Conservation (phyloP, 169 alveolate genomes). For the Condylostoma magnum region DNA sequence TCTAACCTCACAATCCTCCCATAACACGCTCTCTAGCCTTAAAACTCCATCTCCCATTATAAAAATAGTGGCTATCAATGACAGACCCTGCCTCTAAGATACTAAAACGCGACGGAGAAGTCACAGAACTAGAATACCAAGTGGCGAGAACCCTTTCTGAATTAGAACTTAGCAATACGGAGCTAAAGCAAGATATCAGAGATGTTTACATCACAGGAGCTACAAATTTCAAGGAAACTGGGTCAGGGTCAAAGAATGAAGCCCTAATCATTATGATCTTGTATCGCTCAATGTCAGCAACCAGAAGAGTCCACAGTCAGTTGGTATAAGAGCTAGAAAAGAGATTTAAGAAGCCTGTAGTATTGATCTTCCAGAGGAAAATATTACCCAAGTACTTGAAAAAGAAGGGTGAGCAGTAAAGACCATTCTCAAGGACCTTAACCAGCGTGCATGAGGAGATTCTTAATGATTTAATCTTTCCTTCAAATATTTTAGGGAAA, state of each 20-base stretch:
- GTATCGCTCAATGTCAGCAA: conserved; percentile 79
- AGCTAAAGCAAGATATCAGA: conserved; percentile 42
- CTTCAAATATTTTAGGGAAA: conserved; percentile 92
- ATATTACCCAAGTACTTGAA: conserved; percentile 85
- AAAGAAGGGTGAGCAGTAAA: conserved; percentile 44
- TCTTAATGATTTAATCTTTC: conserved; percentile 94
- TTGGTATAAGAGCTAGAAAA: conserved; percentile 92
- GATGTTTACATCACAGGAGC: conserved; percentile 46
- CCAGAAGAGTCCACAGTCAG: conserved; percentile 86
- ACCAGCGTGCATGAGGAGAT: conserved; percentile 95
- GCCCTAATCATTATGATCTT: conserved; percentile 89
- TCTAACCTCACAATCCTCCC: too few species aligned
- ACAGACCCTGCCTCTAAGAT: conserved; percentile 57
- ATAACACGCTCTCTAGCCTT: too few species aligned
- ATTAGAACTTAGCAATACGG: conserved; percentile 44
- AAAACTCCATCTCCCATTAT: too few species aligned
- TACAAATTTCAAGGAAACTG: conserved; percentile 76
- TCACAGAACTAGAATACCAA: conserved; percentile 55
- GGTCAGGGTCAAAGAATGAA: conserved; percentile 79
- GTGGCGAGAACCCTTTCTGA: conserved; percentile 51
- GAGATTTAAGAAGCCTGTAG: conserved; percentile 93
- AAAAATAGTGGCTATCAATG: conserved; percentile 36
- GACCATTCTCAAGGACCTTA: conserved; percentile 95
- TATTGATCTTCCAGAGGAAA: conserved; percentile 88
- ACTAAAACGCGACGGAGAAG: conserved; percentile 49